Conservation (phyloP, 495 filamentous ascomycete species). For the Hypoxylon perforatum region DNA sequence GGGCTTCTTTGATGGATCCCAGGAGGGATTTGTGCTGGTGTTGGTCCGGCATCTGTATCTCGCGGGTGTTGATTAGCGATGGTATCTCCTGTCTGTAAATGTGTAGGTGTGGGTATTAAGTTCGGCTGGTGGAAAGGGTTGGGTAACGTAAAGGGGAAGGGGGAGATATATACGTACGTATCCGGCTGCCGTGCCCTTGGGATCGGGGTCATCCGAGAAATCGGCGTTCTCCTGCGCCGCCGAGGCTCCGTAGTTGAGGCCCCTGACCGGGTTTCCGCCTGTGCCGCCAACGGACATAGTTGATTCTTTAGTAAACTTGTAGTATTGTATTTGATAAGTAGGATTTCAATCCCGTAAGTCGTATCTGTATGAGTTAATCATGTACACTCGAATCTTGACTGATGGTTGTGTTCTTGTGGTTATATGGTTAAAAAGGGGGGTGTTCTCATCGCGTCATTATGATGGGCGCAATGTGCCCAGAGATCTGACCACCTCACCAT, state of each 20-base stretch:
- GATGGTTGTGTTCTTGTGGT: neutral
- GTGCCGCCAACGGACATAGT: constrained; percentile 38
- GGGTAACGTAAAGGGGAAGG: neutral
- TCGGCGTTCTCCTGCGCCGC: constrained; percentile 19
- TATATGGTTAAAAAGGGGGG: constrained; percentile 7
- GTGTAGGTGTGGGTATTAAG: neutral
- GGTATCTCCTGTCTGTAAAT: neutral
- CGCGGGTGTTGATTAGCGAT: neutral
- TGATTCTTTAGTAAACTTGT: neutral
- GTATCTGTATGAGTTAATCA: neutral
- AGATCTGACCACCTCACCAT: constrained; percentile 11
- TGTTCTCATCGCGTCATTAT: constrained; percentile 31
- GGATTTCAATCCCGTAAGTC: too few relatives aligned
- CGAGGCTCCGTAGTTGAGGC: constrained; percentile 16
- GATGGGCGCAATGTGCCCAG: constrained; percentile 11
- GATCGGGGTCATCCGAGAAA: constrained; percentile 35
- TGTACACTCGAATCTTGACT: neutral
- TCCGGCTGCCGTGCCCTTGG: constrained; percentile 36
- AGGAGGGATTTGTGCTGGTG: constrained; percentile 26
- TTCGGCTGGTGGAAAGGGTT: neutral
- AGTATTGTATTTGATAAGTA: neutral
- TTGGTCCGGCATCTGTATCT: constrained; percentile 16
- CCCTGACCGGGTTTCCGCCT: constrained; percentile 23
- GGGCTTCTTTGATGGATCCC: constrained; percentile 32
- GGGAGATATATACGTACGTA: constrained; percentile 26